Evolutionary conservation across 176 grass and related monocot species (phyloP), one percentile per base, ranked within the genome.

Genomic region (Otatea glauca): DNA sequence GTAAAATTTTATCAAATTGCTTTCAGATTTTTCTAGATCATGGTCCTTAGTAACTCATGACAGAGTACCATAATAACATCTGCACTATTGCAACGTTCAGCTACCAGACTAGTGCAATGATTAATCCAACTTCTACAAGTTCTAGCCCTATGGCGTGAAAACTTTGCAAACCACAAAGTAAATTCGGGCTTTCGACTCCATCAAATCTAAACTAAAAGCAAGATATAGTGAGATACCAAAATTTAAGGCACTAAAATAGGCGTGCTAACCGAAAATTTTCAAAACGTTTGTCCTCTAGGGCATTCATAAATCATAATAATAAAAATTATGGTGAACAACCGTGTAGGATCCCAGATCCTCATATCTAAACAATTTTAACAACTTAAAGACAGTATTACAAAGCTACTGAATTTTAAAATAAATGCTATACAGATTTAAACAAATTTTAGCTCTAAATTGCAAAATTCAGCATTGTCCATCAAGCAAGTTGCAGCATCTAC

Each of bases 331-430:
- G 20, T 15, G 9, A 11, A 44, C 7, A 78, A 23, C 58, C 15
- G 16, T 15, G 45, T 9, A 48, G 51, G 51, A 48, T 59, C 23
- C 42, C 42, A 53, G 34, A 72, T 62, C 13, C 12, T 74, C n/a
- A 35, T 25, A 70, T 18, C 38, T 35, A 48, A 18, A 0, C 1
- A n/a, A 16, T 43, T 9, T 24, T 66, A 37, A 64, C 75, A 37
- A 64, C 75, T 77, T 17, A 83, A 71, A 65, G 70, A 63, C 5
- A 65, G 7, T 50, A 72, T 43, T 37, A 27, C 25, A 78, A 66
- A 74, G 38, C 38, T 47, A 5, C 5, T 72, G 32, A 48, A 9
- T 72, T 49, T 32, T 27, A 5, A 29, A 37, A 9, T 2, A 39
- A 12, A 51, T 20, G 6, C 11, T 77, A 41, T 60, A 17, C 73